Base-by-base conservation (phyloP, 2,329 filamentous ascomycete species). In the Chaetomium sp. region DNA sequence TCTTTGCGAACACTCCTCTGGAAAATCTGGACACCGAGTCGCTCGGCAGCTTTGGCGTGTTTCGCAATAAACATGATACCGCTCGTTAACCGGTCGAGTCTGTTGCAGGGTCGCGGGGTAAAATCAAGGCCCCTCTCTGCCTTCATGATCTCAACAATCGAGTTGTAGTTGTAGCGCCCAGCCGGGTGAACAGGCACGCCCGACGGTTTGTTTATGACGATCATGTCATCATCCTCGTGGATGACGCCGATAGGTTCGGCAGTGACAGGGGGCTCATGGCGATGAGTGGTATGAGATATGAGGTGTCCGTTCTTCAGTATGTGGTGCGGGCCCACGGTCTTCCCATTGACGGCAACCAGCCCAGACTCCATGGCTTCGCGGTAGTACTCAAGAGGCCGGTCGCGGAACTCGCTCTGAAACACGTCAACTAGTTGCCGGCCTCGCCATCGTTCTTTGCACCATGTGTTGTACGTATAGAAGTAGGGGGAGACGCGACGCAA, bases 51-150 rank as follows among this genome's bases (percentile, higher is more conserved):
- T 72, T 87, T 86, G 45, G 88, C 83, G 68, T 91, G 88, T 79
- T 99, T 99, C 31, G 90, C 95, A 71, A 99, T 88, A 76, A 99
- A 99, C 94, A 99, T 98, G 75, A 99, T 91, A 57, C 95, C 95
- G 71, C 92, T 97, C 0, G 95, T 99, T 72, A 99, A 80, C 60
- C 95, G 84, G 75, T 99, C 95, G 31, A 99, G 85, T n/a, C 95
- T 84, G 74, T 99, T 97, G 79, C 94, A 98, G 0, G 95, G 87
- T 67, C 86, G 78, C 1, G 86, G 83, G 60, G 83, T 75, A 74
- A 86, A 88, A 31, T 78, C 76, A 25, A 77, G 76, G 0, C 83
- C 81, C 45, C 87, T 81, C 74, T 97, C 90, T 2, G 91, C 86
- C 70, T 91, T 89, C 86, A 99, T 89, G 70, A 99, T 97, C 80